These are phyloP conservation scores for Phytophthora palmivora DNA, from an alignment of 352 stramenopile genomes.

Conservation along the genomic window DNA sequence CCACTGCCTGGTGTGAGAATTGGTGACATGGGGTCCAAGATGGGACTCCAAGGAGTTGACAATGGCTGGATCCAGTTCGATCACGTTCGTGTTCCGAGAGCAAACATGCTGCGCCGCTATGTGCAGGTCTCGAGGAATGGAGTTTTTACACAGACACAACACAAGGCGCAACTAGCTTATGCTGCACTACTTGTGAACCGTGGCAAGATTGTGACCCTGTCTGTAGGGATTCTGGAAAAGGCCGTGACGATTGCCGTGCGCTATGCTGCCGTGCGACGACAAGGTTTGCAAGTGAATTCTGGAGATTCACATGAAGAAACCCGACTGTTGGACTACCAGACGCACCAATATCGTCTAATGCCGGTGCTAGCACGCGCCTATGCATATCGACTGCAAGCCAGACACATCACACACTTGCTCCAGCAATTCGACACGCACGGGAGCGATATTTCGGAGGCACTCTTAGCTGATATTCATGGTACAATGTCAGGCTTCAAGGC, in stretches of 20 bases:
- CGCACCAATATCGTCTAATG: constrained; percentile 95
- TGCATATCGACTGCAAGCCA: constrained; percentile 93
- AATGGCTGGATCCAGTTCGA: constrained; percentile 85
- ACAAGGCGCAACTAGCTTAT: constrained; percentile 78
- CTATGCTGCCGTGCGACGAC: constrained; percentile 92
- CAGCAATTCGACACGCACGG: constrained; percentile 86
- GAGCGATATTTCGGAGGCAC: constrained; percentile 64
- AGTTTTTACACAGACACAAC: constrained; percentile 59
- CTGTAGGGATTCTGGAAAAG: constrained; percentile 86
- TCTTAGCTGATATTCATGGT: constrained; percentile 94
- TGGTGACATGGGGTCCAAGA: constrained; percentile 75
- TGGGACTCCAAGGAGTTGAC: constrained; percentile 79
- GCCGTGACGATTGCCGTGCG: constrained; percentile 93
- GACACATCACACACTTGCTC: constrained; percentile 81
- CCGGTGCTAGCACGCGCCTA: constrained; percentile 91
- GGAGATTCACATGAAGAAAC: constrained; percentile 71
- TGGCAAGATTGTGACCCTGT: constrained; percentile 78
- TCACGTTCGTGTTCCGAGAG: constrained; percentile 71
- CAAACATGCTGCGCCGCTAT: constrained; percentile 81
- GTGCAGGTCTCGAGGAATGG: constrained; percentile 71
- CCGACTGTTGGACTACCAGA: constrained; percentile 95
- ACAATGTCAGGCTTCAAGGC: constrained; percentile 95
- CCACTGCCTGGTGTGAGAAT: constrained; percentile 61
- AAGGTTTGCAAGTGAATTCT: constrained; percentile 75
- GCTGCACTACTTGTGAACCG: constrained; percentile 78